Conservation (phyloP, 2,329 filamentous ascomycete genomes). For the Pseudogymnoascus sp. region DNA sequence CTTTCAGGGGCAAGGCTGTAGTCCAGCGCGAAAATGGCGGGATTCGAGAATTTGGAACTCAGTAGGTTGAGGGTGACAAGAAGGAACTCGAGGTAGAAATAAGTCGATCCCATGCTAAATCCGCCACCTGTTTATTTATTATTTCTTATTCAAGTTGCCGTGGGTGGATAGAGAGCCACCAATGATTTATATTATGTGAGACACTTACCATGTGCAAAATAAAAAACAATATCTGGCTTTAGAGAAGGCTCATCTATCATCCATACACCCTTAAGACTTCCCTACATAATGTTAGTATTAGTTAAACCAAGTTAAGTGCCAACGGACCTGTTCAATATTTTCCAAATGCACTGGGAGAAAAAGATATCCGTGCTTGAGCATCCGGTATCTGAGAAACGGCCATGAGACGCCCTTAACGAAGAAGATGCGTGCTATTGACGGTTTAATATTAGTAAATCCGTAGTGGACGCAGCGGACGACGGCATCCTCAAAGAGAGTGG, state of each 20-base stretch:
- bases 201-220: conserved; percentile 68
- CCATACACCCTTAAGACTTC: conserved; percentile 59
- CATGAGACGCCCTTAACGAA: conserved; percentile 67
- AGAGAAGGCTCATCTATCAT: conserved; percentile 53
- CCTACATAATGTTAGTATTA: conserved; percentile 26
- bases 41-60: conserved; percentile 62
- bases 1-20: conserved; percentile 73
- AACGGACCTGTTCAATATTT: conserved; percentile 47
- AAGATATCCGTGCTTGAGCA: conserved; percentile 64
- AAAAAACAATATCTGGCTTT: conserved; percentile 69
- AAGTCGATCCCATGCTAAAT: conserved; percentile 73
- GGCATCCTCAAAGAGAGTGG: conserved; percentile 69
- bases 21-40: conserved; percentile 71
- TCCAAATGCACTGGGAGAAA: conserved; percentile 57
- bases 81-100: conserved; percentile 82
- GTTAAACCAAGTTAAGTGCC: conserved; percentile 11
- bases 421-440: conserved; percentile 65
- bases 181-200: not conserved
- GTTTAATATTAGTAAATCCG: conserved; percentile 65
- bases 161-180: not conserved
- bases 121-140: conserved; percentile 55
- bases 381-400: conserved; percentile 68
- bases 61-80: conserved; percentile 64
- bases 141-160: not conserved
- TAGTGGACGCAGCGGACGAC: conserved; percentile 72